phyloP scores from a whole-genome alignment of 2,329 filamentous ascomycete species.

The Colletotrichum cordylinicola region DNA sequence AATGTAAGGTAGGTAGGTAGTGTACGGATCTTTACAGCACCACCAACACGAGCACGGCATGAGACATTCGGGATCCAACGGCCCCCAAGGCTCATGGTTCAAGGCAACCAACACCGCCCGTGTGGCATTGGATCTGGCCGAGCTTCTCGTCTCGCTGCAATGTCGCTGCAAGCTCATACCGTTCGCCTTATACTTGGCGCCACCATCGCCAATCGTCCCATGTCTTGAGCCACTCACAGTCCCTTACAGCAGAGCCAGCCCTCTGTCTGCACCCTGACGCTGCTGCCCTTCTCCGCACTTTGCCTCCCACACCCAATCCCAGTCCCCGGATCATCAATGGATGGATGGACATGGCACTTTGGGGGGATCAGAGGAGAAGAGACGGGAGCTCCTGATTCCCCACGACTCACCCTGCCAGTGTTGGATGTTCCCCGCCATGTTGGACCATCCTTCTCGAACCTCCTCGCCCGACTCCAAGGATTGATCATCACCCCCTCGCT shows the following conservation, averaged over 20 bases:
- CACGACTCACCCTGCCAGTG: not conserved
- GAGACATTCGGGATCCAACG: not conserved
- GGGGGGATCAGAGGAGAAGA: not conserved
- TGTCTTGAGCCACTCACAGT: not conserved
- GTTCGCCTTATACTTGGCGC: not conserved
- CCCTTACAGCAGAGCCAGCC: not conserved
- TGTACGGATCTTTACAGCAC: not conserved
- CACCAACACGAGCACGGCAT: not conserved
- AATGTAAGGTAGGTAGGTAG: too few species aligned
- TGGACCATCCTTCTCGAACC: not conserved
- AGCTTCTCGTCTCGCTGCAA: not conserved
- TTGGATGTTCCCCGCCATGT: not conserved
- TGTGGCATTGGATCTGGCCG: not conserved
- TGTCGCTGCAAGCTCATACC: not conserved
- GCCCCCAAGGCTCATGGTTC: not conserved
- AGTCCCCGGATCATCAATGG: not conserved
- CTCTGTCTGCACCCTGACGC: not conserved
- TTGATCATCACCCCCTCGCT: not conserved
- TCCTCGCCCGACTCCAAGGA: not conserved
- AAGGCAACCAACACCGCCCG: not conserved
- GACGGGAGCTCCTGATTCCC: not conserved
- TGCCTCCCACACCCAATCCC: not conserved
- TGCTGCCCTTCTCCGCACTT: conserved; percentile 2
- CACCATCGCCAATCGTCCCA: conserved; percentile 5
- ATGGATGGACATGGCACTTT: not conserved